Percentiles rank a stretch among this genome's conserved stretches.
These are phyloP conservation scores for Saturnispora sekii DNA, from an alignment of 805 yeast genomes.

Conservation along the genomic window DNA sequence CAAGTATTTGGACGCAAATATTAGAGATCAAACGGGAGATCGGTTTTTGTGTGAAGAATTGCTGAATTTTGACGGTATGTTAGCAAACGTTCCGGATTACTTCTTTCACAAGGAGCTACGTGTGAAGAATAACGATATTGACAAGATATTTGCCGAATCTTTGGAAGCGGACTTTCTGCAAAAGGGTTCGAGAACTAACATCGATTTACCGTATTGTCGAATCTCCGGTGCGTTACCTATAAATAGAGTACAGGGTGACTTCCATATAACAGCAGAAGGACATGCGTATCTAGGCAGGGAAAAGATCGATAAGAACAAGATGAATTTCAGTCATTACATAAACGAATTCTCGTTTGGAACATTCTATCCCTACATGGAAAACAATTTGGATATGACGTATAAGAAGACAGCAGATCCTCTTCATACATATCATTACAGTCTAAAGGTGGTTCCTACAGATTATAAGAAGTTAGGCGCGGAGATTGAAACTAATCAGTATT, in stretches of 20 bases:
- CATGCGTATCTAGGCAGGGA: conserved; percentile 41
- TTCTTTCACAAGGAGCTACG: conserved; percentile 30
- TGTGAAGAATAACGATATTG: conserved; percentile 43
- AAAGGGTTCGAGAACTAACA: conserved; percentile 33
- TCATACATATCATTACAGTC: conserved; percentile 51
- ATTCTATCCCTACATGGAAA: conserved; percentile 74
- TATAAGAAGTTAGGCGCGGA: conserved; percentile 61
- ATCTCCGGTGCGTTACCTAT: conserved; percentile 77
- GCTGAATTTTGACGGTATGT: conserved; percentile 57
- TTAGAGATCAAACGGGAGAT: conserved; percentile 70
- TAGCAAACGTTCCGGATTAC: conserved; percentile 44
- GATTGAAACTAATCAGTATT: conserved; percentile 79
- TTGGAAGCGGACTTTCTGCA: conserved; percentile 53
- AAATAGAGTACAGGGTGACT: conserved; percentile 75
- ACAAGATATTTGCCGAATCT: conserved; percentile 55
- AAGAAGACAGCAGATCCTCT: conserved; percentile 40
- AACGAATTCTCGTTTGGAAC: conserved; percentile 87
- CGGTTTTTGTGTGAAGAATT: conserved; percentile 68
- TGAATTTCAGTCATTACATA: conserved; percentile 78
- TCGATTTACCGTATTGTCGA: conserved; percentile 74
- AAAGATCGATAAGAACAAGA: conserved; percentile 33
- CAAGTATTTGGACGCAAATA: conserved; percentile 60
- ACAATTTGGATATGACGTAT: conserved; percentile 78
- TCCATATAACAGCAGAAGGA: conserved; percentile 76
- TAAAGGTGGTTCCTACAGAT: conserved; percentile 77